Evolutionary conservation across 768 basidiomycete species (phyloP), one percentile per base, ranked within the genome.

Genomic region (Vararia minispora): DNA sequence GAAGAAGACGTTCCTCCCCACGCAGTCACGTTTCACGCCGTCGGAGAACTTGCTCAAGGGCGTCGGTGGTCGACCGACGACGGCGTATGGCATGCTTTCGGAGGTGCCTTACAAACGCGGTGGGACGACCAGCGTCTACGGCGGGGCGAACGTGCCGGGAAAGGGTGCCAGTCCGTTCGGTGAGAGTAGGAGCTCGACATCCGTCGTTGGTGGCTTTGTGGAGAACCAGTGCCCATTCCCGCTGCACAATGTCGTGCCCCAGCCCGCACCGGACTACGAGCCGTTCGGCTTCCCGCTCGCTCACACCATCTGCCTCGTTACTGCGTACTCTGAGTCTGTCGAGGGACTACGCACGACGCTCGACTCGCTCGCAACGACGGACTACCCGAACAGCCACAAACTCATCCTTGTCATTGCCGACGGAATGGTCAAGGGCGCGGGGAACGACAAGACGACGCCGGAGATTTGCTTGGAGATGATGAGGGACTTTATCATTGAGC

Each of bases 361-460:
- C n/a, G 95, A 99, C 59, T 97, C 95, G 2, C 72, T 99, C 28
- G 90, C 92, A 6, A 98, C 95, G 3, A 97, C 94, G 22, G 94
- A 98, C 59, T 99, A 97, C 55, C 94, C 95, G 24, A 97, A 97
- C 62, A 86, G 82, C 48, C 95, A 99, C 67, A 98, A 98, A 54
- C 56, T 95, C 39, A 84, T 99, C 46, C 64, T 99, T 43, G 82
- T 99, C 54, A 92, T 98, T 46, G 88, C 89, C 31, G 95, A 99
- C 55, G 95, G 95, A 50, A 89, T 95, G 85, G 95, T 98, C 55
- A 88, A 89, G 65, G 95, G 94, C 52, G 81, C 79, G 20, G 94
- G 92, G 8, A 97, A 95, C 52, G 60, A 70, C 35, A 53, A 88
- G 55, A 81, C 85, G 33, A 99, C 95, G 0, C 94, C 94, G 16